Evolutionary conservation across 2,329 filamentous ascomycete species (phyloP).

Genomic region (Fusarium continuum): DNA sequence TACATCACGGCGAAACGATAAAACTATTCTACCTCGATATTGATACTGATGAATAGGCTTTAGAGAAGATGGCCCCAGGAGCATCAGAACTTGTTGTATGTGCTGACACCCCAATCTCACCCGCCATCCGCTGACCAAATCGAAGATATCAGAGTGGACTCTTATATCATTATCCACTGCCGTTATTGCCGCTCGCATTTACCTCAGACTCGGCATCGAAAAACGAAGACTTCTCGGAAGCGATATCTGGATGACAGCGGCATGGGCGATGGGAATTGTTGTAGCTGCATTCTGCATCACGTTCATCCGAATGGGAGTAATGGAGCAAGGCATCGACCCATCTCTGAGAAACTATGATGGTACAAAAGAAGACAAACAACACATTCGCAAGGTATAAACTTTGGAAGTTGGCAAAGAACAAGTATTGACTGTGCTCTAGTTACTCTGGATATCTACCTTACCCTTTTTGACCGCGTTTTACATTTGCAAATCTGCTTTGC

Average conservation of each 20-base stretch:
- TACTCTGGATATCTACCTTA: constrained; percentile 21
- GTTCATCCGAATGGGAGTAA: constrained; percentile 3
- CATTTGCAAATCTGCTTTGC: constrained; percentile 23
- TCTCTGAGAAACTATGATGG: background rate
- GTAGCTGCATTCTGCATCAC: background rate
- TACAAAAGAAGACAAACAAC: background rate
- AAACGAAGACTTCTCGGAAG: constrained; percentile 13
- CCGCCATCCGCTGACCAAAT: background rate
- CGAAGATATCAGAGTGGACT: constrained; percentile 17
- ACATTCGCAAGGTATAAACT: background rate
- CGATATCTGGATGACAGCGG: constrained; percentile 18
- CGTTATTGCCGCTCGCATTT: constrained; percentile 24
- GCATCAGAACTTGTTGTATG: constrained; percentile 10
- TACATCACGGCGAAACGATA: background rate
- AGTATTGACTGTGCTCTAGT: background rate
- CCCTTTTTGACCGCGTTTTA: constrained; percentile 27
- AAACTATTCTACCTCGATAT: background rate
- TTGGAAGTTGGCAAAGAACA: rapidly evolving
- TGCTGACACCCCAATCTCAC: background rate
- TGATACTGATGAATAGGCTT: background rate
- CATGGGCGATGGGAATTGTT: constrained; percentile 8
- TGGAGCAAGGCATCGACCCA: constrained; percentile 4
- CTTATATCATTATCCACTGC: constrained; percentile 16
- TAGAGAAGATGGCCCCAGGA: background rate
- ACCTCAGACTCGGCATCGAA: constrained; percentile 27